Base-by-base conservation (phyloP, 352 stramenopile species). In the Phytophthora crassamura region DNA sequence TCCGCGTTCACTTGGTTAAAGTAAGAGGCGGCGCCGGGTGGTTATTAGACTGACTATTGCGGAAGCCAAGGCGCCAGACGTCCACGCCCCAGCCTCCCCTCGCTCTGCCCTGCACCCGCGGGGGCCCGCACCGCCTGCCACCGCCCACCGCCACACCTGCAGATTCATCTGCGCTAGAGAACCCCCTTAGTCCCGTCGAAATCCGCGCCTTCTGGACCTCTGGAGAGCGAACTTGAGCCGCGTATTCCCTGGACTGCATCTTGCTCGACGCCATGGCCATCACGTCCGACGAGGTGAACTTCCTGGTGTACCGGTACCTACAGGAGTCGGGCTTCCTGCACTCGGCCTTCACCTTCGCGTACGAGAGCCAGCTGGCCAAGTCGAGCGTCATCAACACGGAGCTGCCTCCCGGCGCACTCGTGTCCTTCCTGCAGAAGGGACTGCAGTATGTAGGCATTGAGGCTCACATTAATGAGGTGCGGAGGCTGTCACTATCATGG, bases 371-470 rank as follows among this genome's bases (percentile, higher is more conserved):
- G 59, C 69, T 99, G 35, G 90, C 90, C 39, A 97, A 98, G 77
- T 96, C 95, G 18, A 95, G 81, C 55, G 90, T 98, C 16, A 90
- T 97, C 50, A 93, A 95, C 61, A 91, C 90, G 36, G 84, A 98
- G 60, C 79, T 99, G 38, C 97, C 98, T 25, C 97, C 97, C 0
- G 97, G 97, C 12, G 97, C 98, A 50, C 84, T 99, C 20, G 95
- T 99, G 41, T 97, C 94, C 12, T 99, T 99, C 75, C 66, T 99
- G 40, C 98, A 99, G 77, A 99, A 99, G 74, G 98, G 97, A 3
- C 78, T 99, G 36, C 94, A 98, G 69, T 98, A 98, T 67, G 84
- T 97, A 41, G 88, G 93, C 42, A 96, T 97, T 47, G 91, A 97
- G 62, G 88, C 88, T 55, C 88, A 96, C 59, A 90, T 96, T 48